Evolutionary conservation across 257 asterid species (phyloP).

Genomic region (Lavandula angustifolia): DNA sequence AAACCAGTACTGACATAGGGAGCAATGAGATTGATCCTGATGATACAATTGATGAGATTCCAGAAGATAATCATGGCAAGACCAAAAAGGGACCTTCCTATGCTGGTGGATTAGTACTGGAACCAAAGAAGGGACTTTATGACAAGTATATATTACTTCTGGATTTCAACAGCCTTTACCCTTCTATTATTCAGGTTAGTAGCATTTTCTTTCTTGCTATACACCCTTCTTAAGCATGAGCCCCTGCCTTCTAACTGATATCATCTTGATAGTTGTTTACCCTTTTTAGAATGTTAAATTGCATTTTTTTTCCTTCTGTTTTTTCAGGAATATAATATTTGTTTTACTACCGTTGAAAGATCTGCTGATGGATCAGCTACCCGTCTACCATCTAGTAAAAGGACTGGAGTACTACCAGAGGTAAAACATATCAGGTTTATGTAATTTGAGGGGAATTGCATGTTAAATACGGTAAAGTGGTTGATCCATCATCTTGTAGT

Average conservation of each 20-base stretch:
- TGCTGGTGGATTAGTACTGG: slow-evolving; percentile 97
- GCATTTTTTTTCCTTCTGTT: neutral
- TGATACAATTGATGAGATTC: slow-evolving; percentile 48
- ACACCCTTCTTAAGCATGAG: slow-evolving; percentile 23
- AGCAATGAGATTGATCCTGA: slow-evolving; percentile 58
- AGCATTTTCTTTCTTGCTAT: slow-evolving; percentile 25
- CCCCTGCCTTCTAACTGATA: slow-evolving; percentile 4
- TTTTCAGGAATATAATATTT: slow-evolving; percentile 89
- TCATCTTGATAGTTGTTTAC: slow-evolving; percentile 22
- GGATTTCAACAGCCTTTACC: slow-evolving; percentile 99
- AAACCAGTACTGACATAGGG: slow-evolving; percentile 47
- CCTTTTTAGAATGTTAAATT: slow-evolving; percentile 8
- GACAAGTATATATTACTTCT: slow-evolving; percentile 90
- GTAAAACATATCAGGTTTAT: slow-evolving; percentile 43
- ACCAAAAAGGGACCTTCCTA: slow-evolving; percentile 85
- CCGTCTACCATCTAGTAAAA: slow-evolving; percentile 69
- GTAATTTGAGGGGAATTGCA: slow-evolving; percentile 10
- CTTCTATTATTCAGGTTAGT: slow-evolving; percentile 94
- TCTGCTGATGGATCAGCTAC: slow-evolving; percentile 65
- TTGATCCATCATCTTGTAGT: neutral
- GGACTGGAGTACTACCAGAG: slow-evolving; percentile 87
- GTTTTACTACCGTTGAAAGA: slow-evolving; percentile 94
- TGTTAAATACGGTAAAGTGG: neutral
- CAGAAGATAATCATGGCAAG: slow-evolving; percentile 52
- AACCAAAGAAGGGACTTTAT: slow-evolving; percentile 93